Evolutionary conservation across 2,329 filamentous ascomycete genomes (phyloP).

Genomic region (Sclerotinia spermophila): DNA sequence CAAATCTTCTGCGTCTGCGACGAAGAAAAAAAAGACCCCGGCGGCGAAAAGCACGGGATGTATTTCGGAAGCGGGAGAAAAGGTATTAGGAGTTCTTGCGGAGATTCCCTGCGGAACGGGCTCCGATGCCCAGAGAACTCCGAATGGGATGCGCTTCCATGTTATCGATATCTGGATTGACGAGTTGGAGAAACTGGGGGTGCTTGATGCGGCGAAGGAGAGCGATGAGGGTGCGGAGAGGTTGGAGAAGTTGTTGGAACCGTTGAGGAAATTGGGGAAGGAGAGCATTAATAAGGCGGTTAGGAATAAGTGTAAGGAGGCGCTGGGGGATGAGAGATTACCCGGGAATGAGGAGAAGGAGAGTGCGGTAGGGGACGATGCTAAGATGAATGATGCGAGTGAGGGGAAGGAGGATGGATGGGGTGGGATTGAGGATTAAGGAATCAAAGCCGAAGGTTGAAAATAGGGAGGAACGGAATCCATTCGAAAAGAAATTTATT

Average conservation of each 20-base stretch:
- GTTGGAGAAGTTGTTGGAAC: constrained; percentile 41
- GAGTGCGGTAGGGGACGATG: background rate
- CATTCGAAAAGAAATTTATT: background rate
- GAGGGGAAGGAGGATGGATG: constrained; percentile 28
- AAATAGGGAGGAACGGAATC: background rate
- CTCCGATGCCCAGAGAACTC: constrained; percentile 46
- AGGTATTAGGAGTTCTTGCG: constrained; percentile 47
- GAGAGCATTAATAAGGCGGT: constrained; percentile 67
- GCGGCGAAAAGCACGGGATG: constrained; percentile 29
- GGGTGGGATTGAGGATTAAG: constrained; percentile 36
- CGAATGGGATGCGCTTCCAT: constrained; percentile 83
- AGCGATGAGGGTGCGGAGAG: constrained; percentile 38
- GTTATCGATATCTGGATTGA: constrained; percentile 89
- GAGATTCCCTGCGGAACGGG: constrained; percentile 39
- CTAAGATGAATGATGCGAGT: constrained; percentile 31
- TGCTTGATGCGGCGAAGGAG: constrained; percentile 42
- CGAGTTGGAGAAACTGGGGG: constrained; percentile 71
- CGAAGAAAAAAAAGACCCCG: constrained; percentile 37
- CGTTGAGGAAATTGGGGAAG: constrained; percentile 43
- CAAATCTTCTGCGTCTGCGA: constrained; percentile 15
- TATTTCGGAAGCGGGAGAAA: constrained; percentile 18
- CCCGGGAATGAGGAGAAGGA: constrained; percentile 51
- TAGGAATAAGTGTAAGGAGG: constrained; percentile 64
- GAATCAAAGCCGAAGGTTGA: constrained; percentile 32
- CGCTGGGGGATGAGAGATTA: constrained; percentile 70